Percentiles rank a stretch among this genome's conserved stretches.
phyloP scores from a whole-genome alignment of 2,329 filamentous ascomycete genomes.

The Aspergillus sp. region DNA sequence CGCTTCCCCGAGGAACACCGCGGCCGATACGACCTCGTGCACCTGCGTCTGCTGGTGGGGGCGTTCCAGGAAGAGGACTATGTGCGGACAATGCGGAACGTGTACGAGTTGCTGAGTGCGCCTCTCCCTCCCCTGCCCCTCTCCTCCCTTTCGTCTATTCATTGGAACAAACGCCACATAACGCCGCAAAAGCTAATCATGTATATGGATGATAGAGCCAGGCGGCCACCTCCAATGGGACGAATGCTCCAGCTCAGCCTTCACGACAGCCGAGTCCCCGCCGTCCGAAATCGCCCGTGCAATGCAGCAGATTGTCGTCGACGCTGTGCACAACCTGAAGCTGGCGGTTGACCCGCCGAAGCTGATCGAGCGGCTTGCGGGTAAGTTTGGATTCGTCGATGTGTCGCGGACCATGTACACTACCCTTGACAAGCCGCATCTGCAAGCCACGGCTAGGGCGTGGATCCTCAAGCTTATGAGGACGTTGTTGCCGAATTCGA shows the following conservation, averaged over 20 bases:
- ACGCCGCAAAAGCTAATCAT: no score
- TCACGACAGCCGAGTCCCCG: constrained; percentile 13
- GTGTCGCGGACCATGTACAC: constrained; percentile 12
- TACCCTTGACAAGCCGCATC: constrained; percentile 10
- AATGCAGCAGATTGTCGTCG: constrained; percentile 8
- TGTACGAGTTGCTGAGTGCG: constrained; percentile 27
- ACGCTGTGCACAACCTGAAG: constrained; percentile 12
- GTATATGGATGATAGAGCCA: constrained; percentile 13
- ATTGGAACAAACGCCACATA: background rate
- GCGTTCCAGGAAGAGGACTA: constrained; percentile 25
- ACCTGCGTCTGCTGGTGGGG: constrained; percentile 26
- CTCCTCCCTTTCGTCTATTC: no score
- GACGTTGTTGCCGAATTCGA: constrained; percentile 11
- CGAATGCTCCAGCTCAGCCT: constrained; percentile 19
- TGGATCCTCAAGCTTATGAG: constrained; percentile 18
- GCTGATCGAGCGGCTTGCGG: constrained; percentile 13
- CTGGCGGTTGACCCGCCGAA: constrained; percentile 12
- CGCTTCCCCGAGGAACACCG: constrained; percentile 26
- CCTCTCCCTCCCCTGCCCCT: no score
- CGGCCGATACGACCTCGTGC: constrained; percentile 29
- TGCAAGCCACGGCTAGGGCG: constrained; percentile 8
- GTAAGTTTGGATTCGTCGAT: constrained; percentile 5
- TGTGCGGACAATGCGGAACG: constrained; percentile 19
- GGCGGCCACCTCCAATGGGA: constrained; percentile 29
- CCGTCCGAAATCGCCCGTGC: constrained; percentile 2